phyloP scores from a whole-genome alignment of 176 grass and related monocot genomes.

The Oryza meyeriana region DNA sequence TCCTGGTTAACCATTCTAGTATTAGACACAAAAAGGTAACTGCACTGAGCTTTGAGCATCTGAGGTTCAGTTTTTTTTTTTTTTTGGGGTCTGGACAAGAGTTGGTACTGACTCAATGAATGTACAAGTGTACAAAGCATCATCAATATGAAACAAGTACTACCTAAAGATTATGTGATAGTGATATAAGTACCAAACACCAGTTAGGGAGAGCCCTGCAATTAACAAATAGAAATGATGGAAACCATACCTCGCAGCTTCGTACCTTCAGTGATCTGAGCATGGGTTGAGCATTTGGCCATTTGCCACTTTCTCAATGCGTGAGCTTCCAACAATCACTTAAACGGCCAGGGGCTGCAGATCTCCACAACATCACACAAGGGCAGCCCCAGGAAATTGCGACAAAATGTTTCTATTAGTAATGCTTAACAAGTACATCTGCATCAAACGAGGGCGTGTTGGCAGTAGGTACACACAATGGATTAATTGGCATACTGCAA shows the following conservation, averaged over 20 bases:
- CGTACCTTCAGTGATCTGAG: background rate
- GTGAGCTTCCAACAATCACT: background rate
- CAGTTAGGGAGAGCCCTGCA: too few relatives aligned
- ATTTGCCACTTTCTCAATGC: background rate
- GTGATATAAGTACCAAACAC: too few relatives aligned
- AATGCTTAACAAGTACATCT: constrained; percentile 1
- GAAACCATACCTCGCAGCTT: constrained; percentile 28
- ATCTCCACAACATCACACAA: background rate
- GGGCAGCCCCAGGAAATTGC: background rate
- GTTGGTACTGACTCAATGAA: background rate
- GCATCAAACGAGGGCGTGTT: background rate
- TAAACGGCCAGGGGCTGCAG: background rate
- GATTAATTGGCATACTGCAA: background rate
- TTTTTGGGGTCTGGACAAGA: background rate
- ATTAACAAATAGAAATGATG: too few relatives aligned
- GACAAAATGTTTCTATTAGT: background rate
- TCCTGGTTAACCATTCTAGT: too few relatives aligned
- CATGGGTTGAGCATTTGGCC: background rate
- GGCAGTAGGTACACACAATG: background rate
- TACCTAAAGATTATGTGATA: background rate
- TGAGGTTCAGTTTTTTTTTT: background rate
- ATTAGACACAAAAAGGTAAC: background rate
- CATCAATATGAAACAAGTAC: background rate
- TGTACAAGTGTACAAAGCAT: constrained; percentile 3
- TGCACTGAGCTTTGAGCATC: background rate